Evolutionary conservation across 495 filamentous ascomycete genomes (phyloP).

Genomic region (Viridothelium virens): DNA sequence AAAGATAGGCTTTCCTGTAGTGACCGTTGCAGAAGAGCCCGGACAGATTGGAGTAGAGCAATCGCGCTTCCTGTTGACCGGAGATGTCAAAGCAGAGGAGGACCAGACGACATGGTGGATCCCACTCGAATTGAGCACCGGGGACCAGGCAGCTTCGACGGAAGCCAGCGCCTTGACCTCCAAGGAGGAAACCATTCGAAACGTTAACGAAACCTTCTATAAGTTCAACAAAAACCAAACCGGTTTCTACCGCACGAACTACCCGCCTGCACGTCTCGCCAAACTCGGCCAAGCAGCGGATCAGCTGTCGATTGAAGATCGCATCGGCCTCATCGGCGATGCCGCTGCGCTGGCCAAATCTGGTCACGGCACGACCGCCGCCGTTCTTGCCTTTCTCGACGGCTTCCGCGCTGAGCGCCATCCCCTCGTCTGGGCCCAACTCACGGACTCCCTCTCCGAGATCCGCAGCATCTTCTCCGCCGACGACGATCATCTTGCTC

Average conservation of each 20-base stretch:
- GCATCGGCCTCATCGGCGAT: constrained; percentile 83
- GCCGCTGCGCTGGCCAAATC: constrained; percentile 86
- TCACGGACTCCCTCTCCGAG: constrained; percentile 60
- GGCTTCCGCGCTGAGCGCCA: constrained; percentile 73
- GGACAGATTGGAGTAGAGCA: constrained; percentile 76
- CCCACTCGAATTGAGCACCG: constrained; percentile 68
- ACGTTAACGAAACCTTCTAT: constrained; percentile 74
- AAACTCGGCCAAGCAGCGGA: constrained; percentile 69
- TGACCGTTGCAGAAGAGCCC: constrained; percentile 76
- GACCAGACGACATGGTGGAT: constrained; percentile 96
- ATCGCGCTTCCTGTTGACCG: constrained; percentile 78
- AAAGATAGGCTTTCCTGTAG: constrained; percentile 85
- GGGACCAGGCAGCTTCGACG: constrained; percentile 45
- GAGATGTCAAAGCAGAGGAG: constrained; percentile 75
- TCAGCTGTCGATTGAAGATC: constrained; percentile 73
- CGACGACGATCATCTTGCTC: constrained; percentile 47
- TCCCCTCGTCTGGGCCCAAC: constrained; percentile 84
- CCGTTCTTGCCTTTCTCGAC: constrained; percentile 70
- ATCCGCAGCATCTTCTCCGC: constrained; percentile 63
- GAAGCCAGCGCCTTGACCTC: constrained; percentile 57
- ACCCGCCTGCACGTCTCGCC: constrained; percentile 67
- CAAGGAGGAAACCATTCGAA: constrained; percentile 64
- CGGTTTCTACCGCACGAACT: constrained; percentile 91
- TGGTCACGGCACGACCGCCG: constrained; percentile 70
- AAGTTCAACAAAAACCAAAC: constrained; percentile 83